Base-by-base conservation (phyloP, 2,329 filamentous ascomycete species). In the Penicillium capsulatum region DNA sequence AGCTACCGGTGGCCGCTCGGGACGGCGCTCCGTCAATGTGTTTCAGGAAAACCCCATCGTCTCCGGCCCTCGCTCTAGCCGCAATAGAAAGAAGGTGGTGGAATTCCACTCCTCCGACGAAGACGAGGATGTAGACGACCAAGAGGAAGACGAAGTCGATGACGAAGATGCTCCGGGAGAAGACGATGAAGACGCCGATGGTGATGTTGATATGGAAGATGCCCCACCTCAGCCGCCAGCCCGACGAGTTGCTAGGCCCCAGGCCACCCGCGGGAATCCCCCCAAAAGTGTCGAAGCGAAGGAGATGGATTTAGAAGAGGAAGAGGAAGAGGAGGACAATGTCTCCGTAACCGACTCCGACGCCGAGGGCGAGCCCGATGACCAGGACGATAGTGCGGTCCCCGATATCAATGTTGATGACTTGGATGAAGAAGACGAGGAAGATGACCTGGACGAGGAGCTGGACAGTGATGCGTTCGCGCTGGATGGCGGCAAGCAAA, bases 401-500 rank as follows among this genome's bases (percentile, higher is more conserved):
- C 62, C 66, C 32, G 63, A 65, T 20, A 61, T 69, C 30, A 67
- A 62, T 41, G 54, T 40, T 11, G 59, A 57, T 36, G 64, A 68
- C 7, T 49, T 63, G 10, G 66, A 63, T 16, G 60, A 67, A 31
- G 66, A 67, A 19, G 64, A 64, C 14, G 66, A 66, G 28, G 64
- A 64, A 17, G 66, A 69, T 14, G 67, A 66, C 34, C 57, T 66
- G 7, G 64, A 67, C 33, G 62, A 64, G n/a, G 51, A 68, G 1
- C 59, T 68, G 26, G 71, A 72, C 16, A 61, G 63, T 42, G 59
- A 69, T 51, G 62, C 59, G 35, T 53, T 74, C 16, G 68, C 66
- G 31, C 70, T 68, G 3, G 81, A 86, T 56, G 63, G 79, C 16
- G 79, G 68, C 59, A 83, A 81, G 57, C 70, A 85, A 63, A 87